Base-by-base conservation (phyloP, 768 basidiomycete species). In the Astraeus odoratus region DNA sequence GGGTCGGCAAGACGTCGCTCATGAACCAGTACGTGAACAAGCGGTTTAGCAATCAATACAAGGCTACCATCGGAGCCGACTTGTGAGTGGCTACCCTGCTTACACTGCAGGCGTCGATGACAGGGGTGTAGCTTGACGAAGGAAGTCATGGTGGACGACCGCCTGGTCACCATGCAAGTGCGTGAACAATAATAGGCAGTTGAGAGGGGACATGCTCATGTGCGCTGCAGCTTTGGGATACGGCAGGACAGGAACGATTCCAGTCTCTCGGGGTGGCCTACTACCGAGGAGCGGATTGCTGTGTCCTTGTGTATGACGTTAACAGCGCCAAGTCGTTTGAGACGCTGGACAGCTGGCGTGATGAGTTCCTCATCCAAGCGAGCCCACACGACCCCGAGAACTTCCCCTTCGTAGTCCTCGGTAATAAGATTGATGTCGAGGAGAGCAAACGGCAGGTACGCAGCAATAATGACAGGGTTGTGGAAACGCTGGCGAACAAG, bases 1-100 rank as follows among this genome's bases (percentile, higher is more conserved):
- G 94, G 47, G 95, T 97, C 65, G 95, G 94, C 34, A 98, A 98
- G 85, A 98, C 96, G 33, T 98, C 95, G 23, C 85, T 99, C 58
- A 99, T 99, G 96, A 97, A 97, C 74, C 96, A 99, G 71, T 98
- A 96, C 73, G 96, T 99, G 53, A 98, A 97, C 80, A 98, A 97
- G 69, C 86, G 96, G 51, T 99, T 98, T 69, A 92, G 88, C 67
- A 96, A 94, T 71, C 95, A 97, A 71, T 99, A 99, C 79, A 98
- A 98, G 72, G 96, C 96, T 15, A 98, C 96, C 51, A 95, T 95
- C 62, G 92, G 92, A 48, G 92, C 92, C 48, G 91, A 94, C 77
- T 94, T 94, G 89, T 91, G 69, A 49, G 88, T 76, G 53, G 39
- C 40, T 39, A 37, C 39, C 47, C n/a, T 53, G 35, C 44, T 39